Evolutionary conservation across 805 yeast genomes (phyloP), one percentile per base, ranked within the genome.

Genomic region (Lipomyces sp.): DNA sequence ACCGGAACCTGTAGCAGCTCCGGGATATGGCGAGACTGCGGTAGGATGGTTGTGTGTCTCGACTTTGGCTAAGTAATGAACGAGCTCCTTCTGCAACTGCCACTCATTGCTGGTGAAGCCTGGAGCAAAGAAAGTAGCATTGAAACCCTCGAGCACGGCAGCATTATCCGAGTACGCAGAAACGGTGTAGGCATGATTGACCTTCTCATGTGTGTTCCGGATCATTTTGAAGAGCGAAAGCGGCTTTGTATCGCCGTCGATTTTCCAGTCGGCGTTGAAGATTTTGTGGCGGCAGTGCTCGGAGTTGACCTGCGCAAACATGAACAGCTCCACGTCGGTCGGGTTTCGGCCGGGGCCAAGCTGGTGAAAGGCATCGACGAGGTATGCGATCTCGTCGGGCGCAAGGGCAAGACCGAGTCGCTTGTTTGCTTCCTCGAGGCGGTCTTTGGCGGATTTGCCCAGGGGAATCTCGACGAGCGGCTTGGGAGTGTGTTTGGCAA

Each of bases 41-140:
- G 99, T 93, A 48, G 99, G 99, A 70, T 93, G 99, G 73, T 93
- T 93, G 70, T 93, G 99, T 23, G 99, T 93, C 72, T 93, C 99
- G 45, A 93, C 98, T 69, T 93, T 93, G 65, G 90, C 86, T 61
- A 93, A 74, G 64, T 95, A 87, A 59, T 90, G 93, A 19, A 91
- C 95, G 43, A 73, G 74, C 72, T 93, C 99, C 58, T 77, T 77
- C 52, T 72, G 77, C 19, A 91, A 75, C 35, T 72, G 70, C 95
- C 97, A 93, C 61, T 76, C 77, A 62, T 84, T 80, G 37, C 86
- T 74, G 43, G 74, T 69, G 57, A 81, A 73, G 65, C 88, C 87
- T 43, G 98, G 97, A 6, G 95, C 79, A 66, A 72, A 90, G 61
- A 78, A 77, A 4, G 64, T 49, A 34, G 87, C 95, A 43, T 82